Evolutionary conservation across 805 yeast species (phyloP).

Genomic region (Diddensiella santjacobensis): DNA sequence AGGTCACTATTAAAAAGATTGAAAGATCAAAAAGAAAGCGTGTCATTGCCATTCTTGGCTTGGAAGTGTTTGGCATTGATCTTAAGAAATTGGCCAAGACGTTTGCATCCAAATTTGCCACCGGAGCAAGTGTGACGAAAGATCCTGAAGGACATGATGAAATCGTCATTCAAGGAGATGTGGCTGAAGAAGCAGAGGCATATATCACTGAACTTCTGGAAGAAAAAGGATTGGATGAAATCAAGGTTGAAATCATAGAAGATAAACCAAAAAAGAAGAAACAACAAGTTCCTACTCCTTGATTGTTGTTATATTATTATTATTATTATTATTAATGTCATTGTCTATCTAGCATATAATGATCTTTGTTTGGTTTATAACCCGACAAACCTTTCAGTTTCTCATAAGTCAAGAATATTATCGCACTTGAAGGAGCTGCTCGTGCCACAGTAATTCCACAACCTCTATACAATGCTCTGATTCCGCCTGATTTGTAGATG

Average conservation of each 20-base stretch:
- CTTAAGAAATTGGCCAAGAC: conserved; percentile 88
- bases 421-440: conserved; percentile 87
- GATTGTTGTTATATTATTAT: too few species aligned
- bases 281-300: conserved; percentile 14
- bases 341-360: conserved; percentile 1
- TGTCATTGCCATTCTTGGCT: conserved; percentile 78
- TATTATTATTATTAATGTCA: conserved; percentile 3
- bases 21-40: conserved; percentile 88
- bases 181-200: conserved; percentile 82
- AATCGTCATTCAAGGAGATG: conserved; percentile 90
- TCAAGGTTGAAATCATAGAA: conserved; percentile 84
- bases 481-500: conserved; percentile 52
- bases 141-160: conserved; percentile 90
- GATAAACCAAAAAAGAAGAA: conserved; percentile 73
- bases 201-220: conserved; percentile 66
- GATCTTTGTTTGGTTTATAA: neutral
- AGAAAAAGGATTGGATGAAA: conserved; percentile 77
- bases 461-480: conserved; percentile 76
- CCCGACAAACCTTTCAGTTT: conserved; percentile 19
- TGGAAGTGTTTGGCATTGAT: conserved; percentile 85
- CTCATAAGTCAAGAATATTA: conserved; percentile 79
- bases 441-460: conserved; percentile 75
- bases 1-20: conserved; percentile 77
- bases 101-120: conserved; percentile 90
- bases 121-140: conserved; percentile 90